phyloP scores from a whole-genome alignment of 1,284 basidiomycete species.

The Rhodotorula sp. region DNA sequence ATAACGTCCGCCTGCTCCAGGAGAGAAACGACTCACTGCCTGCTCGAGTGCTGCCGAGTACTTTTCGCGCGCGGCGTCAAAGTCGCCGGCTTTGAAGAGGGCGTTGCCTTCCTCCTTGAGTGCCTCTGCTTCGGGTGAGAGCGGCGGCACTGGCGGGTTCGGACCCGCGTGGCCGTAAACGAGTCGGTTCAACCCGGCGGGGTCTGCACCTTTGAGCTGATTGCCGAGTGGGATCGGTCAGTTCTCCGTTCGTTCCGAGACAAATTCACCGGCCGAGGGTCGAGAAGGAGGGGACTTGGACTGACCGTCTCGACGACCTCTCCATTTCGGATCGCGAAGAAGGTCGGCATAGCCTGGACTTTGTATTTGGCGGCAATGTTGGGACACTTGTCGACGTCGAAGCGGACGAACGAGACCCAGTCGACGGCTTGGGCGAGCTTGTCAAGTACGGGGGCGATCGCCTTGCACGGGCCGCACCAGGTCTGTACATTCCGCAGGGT shows the following conservation, averaged over 20 bases:
- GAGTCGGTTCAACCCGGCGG: slow-evolving; percentile 31
- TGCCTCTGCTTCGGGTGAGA: slow-evolving; percentile 33
- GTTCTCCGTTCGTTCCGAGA: too few species aligned
- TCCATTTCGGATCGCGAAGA: slow-evolving; percentile 39
- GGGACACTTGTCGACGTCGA: slow-evolving; percentile 42
- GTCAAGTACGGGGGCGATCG: slow-evolving; percentile 25
- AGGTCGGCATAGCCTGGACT: slow-evolving; percentile 44
- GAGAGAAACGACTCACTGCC: slow-evolving; percentile 8
- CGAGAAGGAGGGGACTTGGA: not conserved
- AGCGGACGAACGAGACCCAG: slow-evolving; percentile 39
- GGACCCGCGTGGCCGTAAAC: slow-evolving; percentile 40
- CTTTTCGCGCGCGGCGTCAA: slow-evolving; percentile 13
- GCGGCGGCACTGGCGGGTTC: slow-evolving; percentile 41
- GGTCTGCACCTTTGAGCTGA: slow-evolving; percentile 42
- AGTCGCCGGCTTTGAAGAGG: slow-evolving; percentile 32
- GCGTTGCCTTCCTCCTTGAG: slow-evolving; percentile 38
- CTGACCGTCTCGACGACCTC: slow-evolving; percentile 39
- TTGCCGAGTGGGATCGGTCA: not conserved
- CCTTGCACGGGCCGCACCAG: slow-evolving; percentile 35
- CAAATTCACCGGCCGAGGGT: not conserved
- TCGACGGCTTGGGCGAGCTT: slow-evolving; percentile 2
- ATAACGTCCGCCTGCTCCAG: too few species aligned
- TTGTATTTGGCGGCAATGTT: slow-evolving; percentile 41
- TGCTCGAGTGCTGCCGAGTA: slow-evolving; percentile 34
- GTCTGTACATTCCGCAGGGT: not conserved